Percentiles rank a stretch among this genome's conserved stretches.
phyloP scores from a whole-genome alignment of 371 early-diverging fungal species.

The Chytridium lagenaria region DNA sequence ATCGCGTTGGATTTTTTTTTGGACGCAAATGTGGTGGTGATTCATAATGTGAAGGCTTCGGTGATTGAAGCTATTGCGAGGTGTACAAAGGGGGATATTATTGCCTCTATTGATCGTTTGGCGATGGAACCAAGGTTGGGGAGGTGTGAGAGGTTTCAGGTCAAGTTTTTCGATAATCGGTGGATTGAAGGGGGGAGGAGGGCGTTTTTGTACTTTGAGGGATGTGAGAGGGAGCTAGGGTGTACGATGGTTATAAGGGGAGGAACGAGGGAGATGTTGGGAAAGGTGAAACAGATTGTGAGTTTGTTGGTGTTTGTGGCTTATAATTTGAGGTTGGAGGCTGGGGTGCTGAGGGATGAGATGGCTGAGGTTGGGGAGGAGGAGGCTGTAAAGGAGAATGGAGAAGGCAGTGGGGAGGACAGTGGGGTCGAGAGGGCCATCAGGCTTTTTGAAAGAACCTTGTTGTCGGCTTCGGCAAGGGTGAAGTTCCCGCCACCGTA shows the following conservation, averaged over 20 bases:
- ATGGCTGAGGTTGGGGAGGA: conserved; percentile 24
- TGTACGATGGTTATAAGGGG: conserved; percentile 36
- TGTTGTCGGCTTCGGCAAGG: conserved; percentile 82
- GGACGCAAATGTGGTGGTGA: conserved; percentile 76
- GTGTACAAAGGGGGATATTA: conserved; percentile 81
- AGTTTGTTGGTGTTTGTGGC: conserved; percentile 53
- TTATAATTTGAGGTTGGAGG: conserved; percentile 59
- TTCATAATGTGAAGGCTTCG: conserved; percentile 79
- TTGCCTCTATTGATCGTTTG: conserved; percentile 79
- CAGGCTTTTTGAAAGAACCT: conserved; percentile 64
- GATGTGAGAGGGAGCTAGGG: conserved; percentile 55
- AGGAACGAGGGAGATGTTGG: conserved; percentile 10
- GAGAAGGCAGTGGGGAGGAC: background rate
- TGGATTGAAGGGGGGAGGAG: conserved; percentile 76
- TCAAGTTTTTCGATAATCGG: conserved; percentile 78
- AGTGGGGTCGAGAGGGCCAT: conserved; percentile 28
- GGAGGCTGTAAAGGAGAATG: background rate
- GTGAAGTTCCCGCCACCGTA: conserved; percentile 84
- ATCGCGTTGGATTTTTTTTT: conserved; percentile 82
- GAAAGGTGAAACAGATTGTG: conserved; percentile 30
- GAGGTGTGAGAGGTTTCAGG: conserved; percentile 74
- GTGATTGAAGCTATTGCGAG: conserved; percentile 82
- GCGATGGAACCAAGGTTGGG: conserved; percentile 71
- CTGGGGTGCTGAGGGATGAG: conserved; percentile 58
- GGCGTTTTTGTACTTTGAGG: conserved; percentile 85